A percentile compares a stretch with the other conserved stretches of the same genome.
These are phyloP conservation scores for Scheffersomyces segobiensis DNA, from an alignment of 1,139 yeast species.

Conservation along the genomic window DNA sequence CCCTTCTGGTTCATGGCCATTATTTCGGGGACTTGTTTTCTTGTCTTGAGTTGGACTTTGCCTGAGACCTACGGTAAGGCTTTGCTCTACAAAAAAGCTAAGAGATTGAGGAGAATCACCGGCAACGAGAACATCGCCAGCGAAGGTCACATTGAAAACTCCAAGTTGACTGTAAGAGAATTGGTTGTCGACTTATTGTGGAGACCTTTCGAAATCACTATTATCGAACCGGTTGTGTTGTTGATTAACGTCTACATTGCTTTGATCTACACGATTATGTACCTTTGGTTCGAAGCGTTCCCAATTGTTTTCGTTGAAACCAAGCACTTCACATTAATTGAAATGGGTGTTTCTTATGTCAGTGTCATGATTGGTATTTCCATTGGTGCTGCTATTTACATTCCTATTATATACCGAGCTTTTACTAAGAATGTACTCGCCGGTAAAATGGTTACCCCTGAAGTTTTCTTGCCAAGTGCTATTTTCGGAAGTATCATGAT, in stretches of 20 bases:
- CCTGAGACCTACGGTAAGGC: slow-evolving; percentile 15
- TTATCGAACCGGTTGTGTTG: slow-evolving; percentile 15
- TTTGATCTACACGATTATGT: slow-evolving; percentile 13
- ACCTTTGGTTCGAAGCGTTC: slow-evolving; percentile 17
- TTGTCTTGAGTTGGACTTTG: slow-evolving; percentile 9
- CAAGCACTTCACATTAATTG: slow-evolving; percentile 11
- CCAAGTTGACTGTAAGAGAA: slow-evolving; percentile 6
- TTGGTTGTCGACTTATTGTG: slow-evolving; percentile 11
- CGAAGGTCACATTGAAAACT: slow-evolving; percentile 6
- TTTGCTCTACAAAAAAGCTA: slow-evolving; percentile 12
- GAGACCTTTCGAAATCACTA: slow-evolving; percentile 14
- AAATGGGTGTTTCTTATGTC: slow-evolving; percentile 12
- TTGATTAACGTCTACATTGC: slow-evolving; percentile 14
- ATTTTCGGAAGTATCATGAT: slow-evolving; percentile 12
- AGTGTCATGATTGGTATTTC: slow-evolving; percentile 12
- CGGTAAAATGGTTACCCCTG: slow-evolving; percentile 7
- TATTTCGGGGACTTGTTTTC: slow-evolving; percentile 10
- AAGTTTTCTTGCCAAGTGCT: slow-evolving; percentile 13
- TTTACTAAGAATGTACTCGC: slow-evolving; percentile 10
- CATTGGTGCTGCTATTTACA: slow-evolving; percentile 9
- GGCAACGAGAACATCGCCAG: slow-evolving; percentile 11
- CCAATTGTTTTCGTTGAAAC: slow-evolving; percentile 12
- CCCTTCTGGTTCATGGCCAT: slow-evolving; percentile 16
- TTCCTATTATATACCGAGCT: slow-evolving; percentile 5
- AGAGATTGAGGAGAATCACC: slow-evolving; percentile 12